Evolutionary conservation across 1,284 basidiomycete genomes (phyloP), one percentile per base, ranked within the genome.

Genomic region (Malassezia restricta): DNA sequence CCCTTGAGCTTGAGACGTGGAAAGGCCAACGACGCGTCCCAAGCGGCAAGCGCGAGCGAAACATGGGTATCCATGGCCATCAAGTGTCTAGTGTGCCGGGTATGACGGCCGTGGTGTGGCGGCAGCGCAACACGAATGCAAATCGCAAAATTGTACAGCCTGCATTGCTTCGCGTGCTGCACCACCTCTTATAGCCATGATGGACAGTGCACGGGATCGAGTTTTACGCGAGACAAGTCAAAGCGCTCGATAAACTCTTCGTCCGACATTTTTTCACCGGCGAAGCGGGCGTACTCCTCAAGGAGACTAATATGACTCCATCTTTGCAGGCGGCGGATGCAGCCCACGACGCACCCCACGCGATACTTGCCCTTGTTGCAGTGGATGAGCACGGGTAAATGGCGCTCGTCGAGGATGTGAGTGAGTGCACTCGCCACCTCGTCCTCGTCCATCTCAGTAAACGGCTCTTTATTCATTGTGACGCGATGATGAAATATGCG

Each of bases 281-380:
- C 53, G 48, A 73, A 70, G 5, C 68, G 50, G 8, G 60, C 63
- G 35, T 68, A 73, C 58, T 73, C 70, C 33, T 71, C 68, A 44
- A 70, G 68, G 43, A 71, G 68, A 42, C 56, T 62, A 6, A 69
- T 70, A 47, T 71, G 63, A 40, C 61, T 66, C 70, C 70, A 73
- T 8, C 67, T 63, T 37, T 73, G 70, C 29, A 73, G 43, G 32
- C 65, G 57, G 6, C 70, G 58, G 1, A 73, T 30, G 48, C 67
- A 48, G 2, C 66, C 70, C 0, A 66, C 65, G 9, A 73, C 46
- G 47, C 64, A 65, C 0, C 70, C 70, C 6, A 70, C 68, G 24
- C 70, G 54, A 44, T 71, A 69, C 47, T 69, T 67, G 40, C 68
- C 70, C 43, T 73, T 73, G 47, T 73, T 73, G 59, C 70, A 73